Evolutionary conservation across 768 basidiomycete genomes (phyloP), one percentile per base, ranked within the genome.

Genomic region (Podaxis sp.): DNA sequence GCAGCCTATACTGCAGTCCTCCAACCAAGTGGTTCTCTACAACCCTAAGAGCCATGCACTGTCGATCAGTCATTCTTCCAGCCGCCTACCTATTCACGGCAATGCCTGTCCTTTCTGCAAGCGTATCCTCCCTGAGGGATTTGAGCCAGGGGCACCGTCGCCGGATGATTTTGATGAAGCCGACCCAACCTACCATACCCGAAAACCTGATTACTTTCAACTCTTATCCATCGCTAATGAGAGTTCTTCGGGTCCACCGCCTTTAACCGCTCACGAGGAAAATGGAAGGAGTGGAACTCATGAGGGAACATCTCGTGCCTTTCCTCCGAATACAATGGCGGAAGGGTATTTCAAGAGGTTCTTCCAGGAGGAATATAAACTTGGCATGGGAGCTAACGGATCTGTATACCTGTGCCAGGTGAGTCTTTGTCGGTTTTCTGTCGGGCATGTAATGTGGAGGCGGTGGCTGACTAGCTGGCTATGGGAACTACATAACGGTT

Each of bases 361-460:
- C 78, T 99, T 99, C 70, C 85, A 88, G 62, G 95, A 97, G 69
- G 93, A 96, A 67, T 87, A 83, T 64, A 84, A 88, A 63, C 80
- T 99, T 5, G 96, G 96, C 0, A 96, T 97, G 93, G 96, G 96
- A 48, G 95, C 95, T 0, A 94, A 95, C 69, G 96, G 96, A 1
- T 90, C 82, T 26, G 96, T 99, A 1, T 97, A 81, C 71, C 79
- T 96, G 2, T 96, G 93, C 68, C 91, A 92, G 81, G 93, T 93
- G 63, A 19, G 82, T 69, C 5, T 28, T 28, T 33, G 57, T 26
- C 19, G 0, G 1, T 28, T 24, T 22, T 42, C 13, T 49, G 36
- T 55, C 28, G 39, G 15, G 9, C 8, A 33, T 12, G 13, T 40
- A 36, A 26, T 42, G 36, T 24, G 15, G 7, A 57, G 39, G 22